These are phyloP conservation scores for Exutisphaerella laricina DNA, from an alignment of 2,329 filamentous ascomycete species.

Conservation along the genomic window DNA sequence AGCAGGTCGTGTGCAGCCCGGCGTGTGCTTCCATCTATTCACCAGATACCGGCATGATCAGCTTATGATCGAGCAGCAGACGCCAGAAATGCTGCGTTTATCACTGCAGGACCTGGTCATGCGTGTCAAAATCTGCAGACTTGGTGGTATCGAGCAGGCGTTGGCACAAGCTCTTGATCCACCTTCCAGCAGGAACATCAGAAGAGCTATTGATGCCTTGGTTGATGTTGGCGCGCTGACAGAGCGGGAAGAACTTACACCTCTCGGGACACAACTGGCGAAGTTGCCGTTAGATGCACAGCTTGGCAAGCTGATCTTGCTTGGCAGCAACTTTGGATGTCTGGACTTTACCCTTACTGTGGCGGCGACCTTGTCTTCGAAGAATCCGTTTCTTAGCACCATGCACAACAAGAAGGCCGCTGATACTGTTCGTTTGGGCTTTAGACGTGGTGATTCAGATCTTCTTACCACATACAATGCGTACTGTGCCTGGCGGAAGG, in stretches of 20 bases:
- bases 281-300: constrained; percentile 90
- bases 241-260: constrained; percentile 71
- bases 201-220: constrained; percentile 84
- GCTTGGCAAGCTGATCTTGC: constrained; percentile 83
- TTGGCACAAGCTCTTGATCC: constrained; percentile 83
- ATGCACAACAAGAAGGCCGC: constrained; percentile 79
- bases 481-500: constrained; percentile 79
- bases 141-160: constrained; percentile 88
- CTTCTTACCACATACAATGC: constrained; percentile 91
- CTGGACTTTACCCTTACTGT: constrained; percentile 87
- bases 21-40: constrained; percentile 92
- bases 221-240: constrained; percentile 91
- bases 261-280: constrained; percentile 79
- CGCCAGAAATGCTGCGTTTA: constrained; percentile 89
- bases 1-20: constrained; percentile 91
- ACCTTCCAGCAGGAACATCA: constrained; percentile 85
- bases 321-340: constrained; percentile 82
- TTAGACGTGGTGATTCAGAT: constrained; percentile 83
- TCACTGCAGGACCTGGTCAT: constrained; percentile 94
- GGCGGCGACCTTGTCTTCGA: constrained; percentile 88
- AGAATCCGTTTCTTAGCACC: constrained; percentile 84
- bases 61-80: constrained; percentile 83
- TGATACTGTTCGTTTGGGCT: constrained; percentile 70
- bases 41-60: constrained; percentile 83
- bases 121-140: constrained; percentile 93